Evolutionary conservation across 768 basidiomycete species (phyloP).

Genomic region (Russula sp.): DNA sequence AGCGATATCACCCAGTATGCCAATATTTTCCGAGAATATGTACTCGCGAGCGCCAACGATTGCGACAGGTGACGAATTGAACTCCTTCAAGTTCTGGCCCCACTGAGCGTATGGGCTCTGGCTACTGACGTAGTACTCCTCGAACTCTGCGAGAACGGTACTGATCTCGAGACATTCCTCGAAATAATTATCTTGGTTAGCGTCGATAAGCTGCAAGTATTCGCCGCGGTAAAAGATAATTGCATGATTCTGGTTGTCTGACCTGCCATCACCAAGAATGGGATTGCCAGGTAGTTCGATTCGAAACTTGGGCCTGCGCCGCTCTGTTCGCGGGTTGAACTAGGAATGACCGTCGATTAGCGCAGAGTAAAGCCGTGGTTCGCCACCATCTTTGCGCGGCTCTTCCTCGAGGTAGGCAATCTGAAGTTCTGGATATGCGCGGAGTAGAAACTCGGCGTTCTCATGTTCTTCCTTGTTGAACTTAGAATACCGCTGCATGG

Average conservation of each 20-base stretch:
- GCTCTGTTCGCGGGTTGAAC: conserved; percentile 84
- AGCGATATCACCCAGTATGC: conserved; percentile 95
- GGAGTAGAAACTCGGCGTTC: too few species aligned
- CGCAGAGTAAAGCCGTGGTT: conserved; percentile 89
- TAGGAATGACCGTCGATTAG: conserved; percentile 98
- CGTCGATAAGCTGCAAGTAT: too few species aligned
- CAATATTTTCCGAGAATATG: conserved; percentile 99
- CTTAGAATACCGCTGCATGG: too few species aligned
- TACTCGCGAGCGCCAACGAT: conserved; percentile 99
- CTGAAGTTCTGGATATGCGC: too few species aligned
- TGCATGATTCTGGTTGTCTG: too few species aligned
- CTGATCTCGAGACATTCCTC: conserved; percentile 99
- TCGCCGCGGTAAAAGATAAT: too few species aligned
- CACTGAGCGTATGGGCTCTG: conserved; percentile 91
- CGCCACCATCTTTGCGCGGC: conserved; percentile 89
- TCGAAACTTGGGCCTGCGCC: conserved; percentile 79
- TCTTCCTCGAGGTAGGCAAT: too few species aligned
- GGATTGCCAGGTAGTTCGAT: too few species aligned
- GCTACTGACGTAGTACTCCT: conserved; percentile 78
- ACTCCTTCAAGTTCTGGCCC: conserved; percentile 82
- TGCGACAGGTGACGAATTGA: conserved; percentile 83
- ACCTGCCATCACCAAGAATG: too few species aligned
- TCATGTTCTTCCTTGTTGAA: too few species aligned
- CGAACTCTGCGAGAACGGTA: conserved; percentile 96
- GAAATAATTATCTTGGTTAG: too few species aligned